phyloP scores from a whole-genome alignment of 805 yeast species.

The Yarrowia bubula region DNA sequence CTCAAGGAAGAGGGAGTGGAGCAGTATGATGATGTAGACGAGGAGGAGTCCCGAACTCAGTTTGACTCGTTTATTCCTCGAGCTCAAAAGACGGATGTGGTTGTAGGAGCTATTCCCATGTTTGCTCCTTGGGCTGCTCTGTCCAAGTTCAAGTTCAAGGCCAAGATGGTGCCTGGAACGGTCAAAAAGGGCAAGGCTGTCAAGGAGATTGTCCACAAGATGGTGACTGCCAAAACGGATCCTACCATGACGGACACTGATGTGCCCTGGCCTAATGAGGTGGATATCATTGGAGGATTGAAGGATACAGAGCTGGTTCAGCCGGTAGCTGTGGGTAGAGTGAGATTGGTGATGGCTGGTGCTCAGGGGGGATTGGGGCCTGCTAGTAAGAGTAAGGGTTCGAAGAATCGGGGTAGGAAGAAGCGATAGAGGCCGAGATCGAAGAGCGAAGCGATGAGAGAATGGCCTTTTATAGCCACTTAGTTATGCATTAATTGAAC shows the following conservation, averaged over 20 bases:
- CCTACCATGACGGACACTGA: conserved; percentile 48
- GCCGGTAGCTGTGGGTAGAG: conserved; percentile 65
- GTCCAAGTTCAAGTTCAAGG: conserved; percentile 70
- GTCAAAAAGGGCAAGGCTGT: conserved; percentile 87
- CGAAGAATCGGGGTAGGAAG: conserved; percentile 10
- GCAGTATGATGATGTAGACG: conserved; percentile 38
- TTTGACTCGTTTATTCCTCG: conserved; percentile 42
- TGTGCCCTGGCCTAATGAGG: conserved; percentile 70
- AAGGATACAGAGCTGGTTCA: conserved; percentile 68
- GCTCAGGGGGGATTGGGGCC: conserved; percentile 27
- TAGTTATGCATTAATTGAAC: no score
- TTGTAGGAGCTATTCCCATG: conserved; percentile 70
- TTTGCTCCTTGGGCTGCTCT: conserved; percentile 93
- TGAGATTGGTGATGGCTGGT: conserved; percentile 48
- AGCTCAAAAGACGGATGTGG: conserved; percentile 46
- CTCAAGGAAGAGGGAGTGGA: conserved; percentile 40
- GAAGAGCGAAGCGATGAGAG: not conserved
- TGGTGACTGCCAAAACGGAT: conserved; percentile 43
- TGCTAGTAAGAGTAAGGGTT: not conserved
- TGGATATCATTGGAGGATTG: conserved; percentile 52
- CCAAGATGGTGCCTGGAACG: conserved; percentile 74
- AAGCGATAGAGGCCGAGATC: conserved; percentile 17
- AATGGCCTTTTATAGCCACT: no score
- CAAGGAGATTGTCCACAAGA: conserved; percentile 61
- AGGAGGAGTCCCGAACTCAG: conserved; percentile 40